Evolutionary conservation across 1,284 basidiomycete genomes (phyloP).

Genomic region (Dichomitus squalens): DNA sequence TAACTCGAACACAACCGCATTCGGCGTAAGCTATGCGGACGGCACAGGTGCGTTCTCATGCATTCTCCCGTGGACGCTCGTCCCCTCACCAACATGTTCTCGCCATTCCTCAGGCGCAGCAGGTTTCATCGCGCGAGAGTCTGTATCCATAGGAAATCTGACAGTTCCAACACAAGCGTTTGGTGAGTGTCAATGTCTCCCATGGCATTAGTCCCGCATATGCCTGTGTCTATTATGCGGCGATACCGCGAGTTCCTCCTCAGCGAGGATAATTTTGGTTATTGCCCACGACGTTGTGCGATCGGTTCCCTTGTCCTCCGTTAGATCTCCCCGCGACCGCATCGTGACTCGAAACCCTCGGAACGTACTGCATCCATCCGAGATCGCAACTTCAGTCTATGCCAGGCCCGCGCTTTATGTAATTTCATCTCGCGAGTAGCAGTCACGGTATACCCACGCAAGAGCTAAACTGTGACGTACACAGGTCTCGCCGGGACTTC

Average conservation of each 20-base stretch:
- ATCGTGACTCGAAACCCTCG: background rate
- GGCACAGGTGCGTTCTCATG: slow-evolving; percentile 50
- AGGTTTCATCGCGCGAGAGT: slow-evolving; percentile 72
- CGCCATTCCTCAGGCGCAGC: slow-evolving; percentile 47
- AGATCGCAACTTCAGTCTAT: background rate
- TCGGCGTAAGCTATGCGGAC: slow-evolving; percentile 65
- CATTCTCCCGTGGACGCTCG: background rate
- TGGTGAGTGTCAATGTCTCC: slow-evolving; percentile 41
- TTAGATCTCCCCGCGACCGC: background rate
- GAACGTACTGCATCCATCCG: background rate
- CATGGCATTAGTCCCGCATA: too few relatives aligned
- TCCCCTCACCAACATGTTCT: background rate
- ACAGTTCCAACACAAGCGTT: slow-evolving; percentile 62
- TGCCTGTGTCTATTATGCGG: background rate
- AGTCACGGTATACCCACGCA: background rate
- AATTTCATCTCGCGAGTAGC: background rate
- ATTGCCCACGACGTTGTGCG: background rate
- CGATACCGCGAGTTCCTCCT: background rate
- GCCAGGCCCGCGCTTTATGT: background rate
- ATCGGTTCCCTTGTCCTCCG: background rate
- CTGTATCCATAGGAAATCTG: slow-evolving; percentile 58
- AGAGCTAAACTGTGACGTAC: slow-evolving; percentile 1
- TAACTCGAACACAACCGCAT: slow-evolving; percentile 59
- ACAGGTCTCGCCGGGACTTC: slow-evolving; percentile 61
- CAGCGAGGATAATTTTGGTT: background rate